Base-by-base conservation (phyloP, 106 monocot genomes). In the Hemerocallis citrina region DNA sequence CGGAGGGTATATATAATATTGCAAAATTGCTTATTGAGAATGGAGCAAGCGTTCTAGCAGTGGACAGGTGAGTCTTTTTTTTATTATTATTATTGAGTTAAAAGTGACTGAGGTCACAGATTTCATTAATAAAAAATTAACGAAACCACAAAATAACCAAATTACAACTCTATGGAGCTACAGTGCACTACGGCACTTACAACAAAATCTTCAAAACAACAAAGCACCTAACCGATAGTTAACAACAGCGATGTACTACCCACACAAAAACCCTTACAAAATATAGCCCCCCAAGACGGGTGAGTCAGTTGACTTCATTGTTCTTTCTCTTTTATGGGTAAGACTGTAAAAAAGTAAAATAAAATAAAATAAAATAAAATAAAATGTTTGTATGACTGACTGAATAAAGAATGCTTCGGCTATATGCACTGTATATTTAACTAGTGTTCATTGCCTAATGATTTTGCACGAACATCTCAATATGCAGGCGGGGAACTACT, bases 11-110 rank as follows among this genome's bases (percentile, higher is more conserved):
- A 38, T 80, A 84, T 67, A 54, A 81, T 42, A 79, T 90, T 17
- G 95, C 81, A 8, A 81, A 83, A 55, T 40, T 96, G 40, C 76
- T 96, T 49, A 7, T 96, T 49, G 81, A 90, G 48, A 80, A 78
- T 59, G 95, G 95, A 15, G 90, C 90, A 49, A 86, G 86, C 65
- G 84, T 83, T 62, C 67, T 78, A 40, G 30, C 73, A 3, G 69
- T 43, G 11, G 95, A 96, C 67, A 86, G 95, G 95, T 83, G 55
- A 37, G 45, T 31, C 44, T 1, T 20, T 36, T 54, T 3, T 21
- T 54, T 0, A 54, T 32, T 54, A 5, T 32, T 28, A 4, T 32
- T 54, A 31, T 32, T n/a, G 16, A 15, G 16, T 10, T 16, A 30
- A 54, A 15, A 54, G n/a, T n/a, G n/a, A n/a, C n/a, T n/a, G n/a